Base-by-base conservation (phyloP, 495 filamentous ascomycete genomes). In the Xylaria intraflava region DNA sequence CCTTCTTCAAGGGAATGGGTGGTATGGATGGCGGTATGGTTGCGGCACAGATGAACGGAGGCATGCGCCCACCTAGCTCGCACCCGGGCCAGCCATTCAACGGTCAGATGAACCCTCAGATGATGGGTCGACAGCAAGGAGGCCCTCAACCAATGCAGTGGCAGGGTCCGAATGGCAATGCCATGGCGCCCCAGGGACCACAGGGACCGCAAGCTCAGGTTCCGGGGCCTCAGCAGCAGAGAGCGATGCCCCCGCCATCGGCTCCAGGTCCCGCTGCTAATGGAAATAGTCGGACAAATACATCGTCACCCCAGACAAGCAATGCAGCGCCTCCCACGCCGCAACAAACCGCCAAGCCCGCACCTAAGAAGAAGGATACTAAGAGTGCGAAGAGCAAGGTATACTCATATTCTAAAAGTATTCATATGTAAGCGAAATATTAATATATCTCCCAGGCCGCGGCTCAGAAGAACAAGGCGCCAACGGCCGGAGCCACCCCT, bases 221-320 rank as follows among this genome's bases (percentile, higher is more conserved):
- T 16, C 74, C 72, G 60, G 84, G 84, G 7, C 90, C 87, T 10
- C 86, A 89, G 3, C 86, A 89, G 63, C 87, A 89, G 67, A 78
- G 84, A 36, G 70, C 79, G 3, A 96, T 96, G 90, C 89, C 88
- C 40, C 92, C 91, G 12, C 92, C 93, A n/a, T 86, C 88, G 53
- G 87, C 85, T 22, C 88, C 88, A 6, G 77, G 86, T 11, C 74
- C 79, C 49, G 77, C 77, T 20, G 78, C 75, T 39, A 65, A 76
- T 47, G 60, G 57, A 30, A 72, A 67, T 42, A 72, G 78, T 23
- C 83, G 86, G 57, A 78, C 81, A 36, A 81, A 78, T 58, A 88
- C 89, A 3, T 78, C 87, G 36, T 94, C 91, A 36, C 92, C 91
- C 26, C 87, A 91, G 58, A 83, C 86, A 33, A 73, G 72, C 47